Percentiles rank a stretch among this genome's conserved stretches.
Evolutionary conservation across 495 filamentous ascomycete genomes (phyloP).

Genomic region (Lasiosphaeriaceae sp.): DNA sequence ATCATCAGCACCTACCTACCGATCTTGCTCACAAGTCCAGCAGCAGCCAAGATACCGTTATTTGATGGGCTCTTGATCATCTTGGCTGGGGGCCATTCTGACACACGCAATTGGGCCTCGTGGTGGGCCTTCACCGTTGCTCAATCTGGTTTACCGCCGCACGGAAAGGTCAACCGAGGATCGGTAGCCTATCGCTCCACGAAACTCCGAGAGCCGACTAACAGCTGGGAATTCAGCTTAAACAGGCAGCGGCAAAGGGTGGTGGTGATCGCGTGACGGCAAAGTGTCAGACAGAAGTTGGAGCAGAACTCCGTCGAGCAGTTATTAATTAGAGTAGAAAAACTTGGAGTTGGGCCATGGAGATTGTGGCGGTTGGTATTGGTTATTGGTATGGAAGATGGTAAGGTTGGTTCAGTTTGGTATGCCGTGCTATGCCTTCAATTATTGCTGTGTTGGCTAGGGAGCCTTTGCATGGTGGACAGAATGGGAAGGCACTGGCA

Average conservation of each 20-base stretch:
- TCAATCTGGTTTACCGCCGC: conserved; percentile 10
- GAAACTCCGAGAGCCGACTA: neutral
- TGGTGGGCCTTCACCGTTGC: neutral
- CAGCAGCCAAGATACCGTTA: neutral
- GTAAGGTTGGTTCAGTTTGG: too few species aligned
- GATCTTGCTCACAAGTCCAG: too few species aligned
- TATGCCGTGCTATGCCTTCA: too few species aligned
- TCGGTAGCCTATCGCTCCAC: neutral
- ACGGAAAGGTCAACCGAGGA: neutral
- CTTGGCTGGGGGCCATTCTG: neutral
- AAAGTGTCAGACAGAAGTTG: neutral
- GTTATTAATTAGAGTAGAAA: too few species aligned
- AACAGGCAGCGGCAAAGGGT: neutral
- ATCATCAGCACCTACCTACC: too few species aligned
- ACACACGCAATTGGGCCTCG: conserved; percentile 1
- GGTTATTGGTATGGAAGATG: too few species aligned
- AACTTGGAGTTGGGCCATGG: too few species aligned
- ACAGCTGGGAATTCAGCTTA: neutral
- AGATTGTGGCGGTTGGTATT: too few species aligned
- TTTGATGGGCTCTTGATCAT: conserved; percentile 7
- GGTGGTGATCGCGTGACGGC: neutral
- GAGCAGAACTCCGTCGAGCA: too few species aligned
- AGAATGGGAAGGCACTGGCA: neutral
- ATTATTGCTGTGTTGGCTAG: too few species aligned
- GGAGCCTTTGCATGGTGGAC: too few species aligned